phyloP scores from a whole-genome alignment of 2,329 filamentous ascomycete genomes.

The Purpureocillium takamizusanense region DNA sequence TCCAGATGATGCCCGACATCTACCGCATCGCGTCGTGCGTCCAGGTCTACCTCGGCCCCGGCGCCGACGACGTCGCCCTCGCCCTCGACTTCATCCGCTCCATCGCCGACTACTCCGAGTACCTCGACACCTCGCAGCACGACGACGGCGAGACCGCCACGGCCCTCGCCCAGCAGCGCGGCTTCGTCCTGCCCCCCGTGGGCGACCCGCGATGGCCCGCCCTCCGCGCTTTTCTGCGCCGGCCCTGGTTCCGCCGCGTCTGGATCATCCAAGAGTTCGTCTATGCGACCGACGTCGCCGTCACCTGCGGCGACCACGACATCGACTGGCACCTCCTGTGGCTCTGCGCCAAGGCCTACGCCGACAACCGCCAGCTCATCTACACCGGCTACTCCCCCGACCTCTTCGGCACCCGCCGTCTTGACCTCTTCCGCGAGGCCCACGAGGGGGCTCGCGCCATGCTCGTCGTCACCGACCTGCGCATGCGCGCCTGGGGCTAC shows the following conservation, averaged over 20 bases:
- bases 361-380: constrained; percentile 5
- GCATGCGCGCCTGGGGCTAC: constrained; percentile 6
- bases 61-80: constrained; percentile 2
- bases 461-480: constrained; percentile 4
- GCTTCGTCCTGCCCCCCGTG: constrained; percentile 3
- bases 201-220: constrained; percentile 5
- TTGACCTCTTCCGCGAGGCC: constrained; percentile 4
- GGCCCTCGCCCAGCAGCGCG: constrained; percentile 3
- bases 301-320: constrained; percentile 5
- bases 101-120: constrained; percentile 6
- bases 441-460: constrained; percentile 1
- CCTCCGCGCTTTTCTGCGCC: constrained; percentile 6
- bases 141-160: constrained; percentile 3
- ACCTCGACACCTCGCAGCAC: constrained; percentile 4
- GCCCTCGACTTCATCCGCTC: constrained; percentile 3
- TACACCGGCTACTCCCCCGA: constrained; percentile 2
- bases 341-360: constrained; percentile 7
- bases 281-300: constrained; percentile 5
- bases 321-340: constrained; percentile 6
- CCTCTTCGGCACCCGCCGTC: background rate
- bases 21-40: constrained; percentile 6
- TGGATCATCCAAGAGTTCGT: constrained; percentile 10
- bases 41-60: constrained; percentile 5
- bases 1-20: constrained; percentile 8
- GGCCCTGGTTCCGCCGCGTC: constrained; percentile 8